A percentile compares a stretch with the other conserved stretches of the same genome.
phyloP scores from a whole-genome alignment of 306 rosid genomes.

The Rosa rugosa region DNA sequence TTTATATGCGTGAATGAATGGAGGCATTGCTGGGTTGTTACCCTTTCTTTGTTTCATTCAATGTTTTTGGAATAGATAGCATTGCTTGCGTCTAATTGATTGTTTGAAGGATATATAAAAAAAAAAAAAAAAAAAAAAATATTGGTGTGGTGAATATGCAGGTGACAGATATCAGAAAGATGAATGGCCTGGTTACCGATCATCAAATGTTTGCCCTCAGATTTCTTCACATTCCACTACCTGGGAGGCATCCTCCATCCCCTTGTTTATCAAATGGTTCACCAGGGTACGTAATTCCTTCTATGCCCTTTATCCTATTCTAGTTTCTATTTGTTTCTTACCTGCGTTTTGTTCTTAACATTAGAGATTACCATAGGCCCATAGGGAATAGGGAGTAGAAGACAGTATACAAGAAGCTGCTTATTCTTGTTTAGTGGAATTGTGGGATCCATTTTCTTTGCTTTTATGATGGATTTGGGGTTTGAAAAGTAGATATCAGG shows the following conservation, averaged over 20 bases:
- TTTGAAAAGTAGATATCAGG: background rate
- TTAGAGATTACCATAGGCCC: background rate
- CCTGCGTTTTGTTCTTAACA: background rate
- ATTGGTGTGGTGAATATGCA: slow-evolving; percentile 25
- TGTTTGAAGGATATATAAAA: background rate
- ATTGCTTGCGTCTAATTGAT: background rate
- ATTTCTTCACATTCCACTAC: slow-evolving; percentile 78
- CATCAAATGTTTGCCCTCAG: slow-evolving; percentile 88
- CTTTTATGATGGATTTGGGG: background rate
- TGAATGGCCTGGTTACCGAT: slow-evolving; percentile 86
- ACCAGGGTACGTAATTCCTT: slow-evolving; percentile 38
- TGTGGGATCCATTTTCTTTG: background rate
- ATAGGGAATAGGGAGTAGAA: background rate
- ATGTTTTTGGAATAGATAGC: too few species aligned
- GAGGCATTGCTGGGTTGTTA: too few species aligned
- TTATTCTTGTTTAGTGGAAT: background rate
- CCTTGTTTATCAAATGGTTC: slow-evolving; percentile 62
- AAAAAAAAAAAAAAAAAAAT: too few species aligned
- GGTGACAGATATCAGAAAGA: slow-evolving; percentile 76
- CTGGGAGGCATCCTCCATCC: slow-evolving; percentile 93
- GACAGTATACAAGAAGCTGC: background rate
- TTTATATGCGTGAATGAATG: too few species aligned
- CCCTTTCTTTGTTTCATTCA: too few species aligned
- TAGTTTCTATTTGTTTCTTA: background rate
- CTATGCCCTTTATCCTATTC: background rate